Evolutionary conservation across 495 filamentous ascomycete species (phyloP), one percentile per base, ranked within the genome.

Genomic region (Hypomontagnella monticulosa): DNA sequence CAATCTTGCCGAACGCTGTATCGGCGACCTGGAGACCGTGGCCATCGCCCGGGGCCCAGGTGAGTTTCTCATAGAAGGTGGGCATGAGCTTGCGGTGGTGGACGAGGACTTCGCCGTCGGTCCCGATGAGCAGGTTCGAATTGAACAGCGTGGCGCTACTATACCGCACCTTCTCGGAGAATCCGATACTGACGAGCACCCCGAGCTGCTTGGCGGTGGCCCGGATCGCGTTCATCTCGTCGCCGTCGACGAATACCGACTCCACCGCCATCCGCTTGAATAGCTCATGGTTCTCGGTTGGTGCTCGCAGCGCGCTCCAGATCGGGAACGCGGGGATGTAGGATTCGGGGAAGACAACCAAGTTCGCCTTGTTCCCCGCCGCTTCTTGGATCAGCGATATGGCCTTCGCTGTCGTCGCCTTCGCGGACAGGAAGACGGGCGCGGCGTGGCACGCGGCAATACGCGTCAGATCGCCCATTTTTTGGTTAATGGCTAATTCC

Each of bases 271-370:
- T 72, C 38, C 37, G 54, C 12, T 73, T 49, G 73, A 79, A 76
- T 0, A 76, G 58, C 5, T 56, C 54, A 14, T 76, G 75, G 59
- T 78, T 74, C 12, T 74, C 74, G 4, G 71, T 61, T 15, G 75
- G 76, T 0, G 72, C 40, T 2, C 69, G 60, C 14, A 77, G 38
- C 40, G 73, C 67, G 55, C 72, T 75, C 75, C 75, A 78, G 50
- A 75, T 52, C 4, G 75, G 74, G 36, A 69, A 78, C 9, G 66
- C 80, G 7, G 79, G 75, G 10, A 81, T 78, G 63, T 70, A 81
- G 0, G 75, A 68, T 57, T 81, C 80, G 0, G 80, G 79, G 61
- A 81, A 83, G 50, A 79, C 79, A 9, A 83, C 63, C 5, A 83
- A 63, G 15, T 80, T 69, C 6, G 79, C 79, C 0, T 59, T 50